phyloP scores from a whole-genome alignment of 2,329 filamentous ascomycete species.

The Pyricularia grisea region DNA sequence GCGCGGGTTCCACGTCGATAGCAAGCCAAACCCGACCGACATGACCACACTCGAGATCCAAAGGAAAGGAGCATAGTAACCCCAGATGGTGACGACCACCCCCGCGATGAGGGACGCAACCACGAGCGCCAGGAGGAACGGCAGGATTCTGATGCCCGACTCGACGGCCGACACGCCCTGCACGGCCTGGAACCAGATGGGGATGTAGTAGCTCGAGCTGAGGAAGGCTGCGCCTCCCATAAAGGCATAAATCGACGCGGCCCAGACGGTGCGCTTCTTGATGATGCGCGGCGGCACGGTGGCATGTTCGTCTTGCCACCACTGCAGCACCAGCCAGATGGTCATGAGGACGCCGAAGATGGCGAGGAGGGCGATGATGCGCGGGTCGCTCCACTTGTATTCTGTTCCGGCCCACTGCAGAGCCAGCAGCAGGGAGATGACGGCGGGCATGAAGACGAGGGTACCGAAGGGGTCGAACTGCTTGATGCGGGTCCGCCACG shows the following conservation, averaged over 20 bases:
- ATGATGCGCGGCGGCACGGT: conserved; percentile 30
- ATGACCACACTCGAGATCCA: conserved; percentile 18
- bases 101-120: conserved; percentile 18
- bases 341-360: conserved; percentile 18
- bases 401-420: conserved; percentile 31
- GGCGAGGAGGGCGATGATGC: conserved; percentile 22
- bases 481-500: conserved; percentile 22
- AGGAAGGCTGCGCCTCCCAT: conserved; percentile 23
- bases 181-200: conserved; percentile 27
- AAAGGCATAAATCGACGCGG: conserved; percentile 22
- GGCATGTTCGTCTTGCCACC: conserved; percentile 21
- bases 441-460: conserved; percentile 14
- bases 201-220: conserved; percentile 15
- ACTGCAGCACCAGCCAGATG: conserved; percentile 21
- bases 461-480: conserved; percentile 18
- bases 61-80: conserved; percentile 30
- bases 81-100: conserved; percentile 19
- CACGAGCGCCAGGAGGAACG: conserved; percentile 21
- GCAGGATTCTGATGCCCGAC: conserved; percentile 24
- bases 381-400: conserved; percentile 20
- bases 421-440: conserved; percentile 32
- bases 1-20: conserved; percentile 23
- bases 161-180: conserved; percentile 21
- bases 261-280: conserved; percentile 22
- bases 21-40: conserved; percentile 23